Conservation (phyloP, 371 early-diverging fungal species). For the Basidiobolus meristosporus region DNA sequence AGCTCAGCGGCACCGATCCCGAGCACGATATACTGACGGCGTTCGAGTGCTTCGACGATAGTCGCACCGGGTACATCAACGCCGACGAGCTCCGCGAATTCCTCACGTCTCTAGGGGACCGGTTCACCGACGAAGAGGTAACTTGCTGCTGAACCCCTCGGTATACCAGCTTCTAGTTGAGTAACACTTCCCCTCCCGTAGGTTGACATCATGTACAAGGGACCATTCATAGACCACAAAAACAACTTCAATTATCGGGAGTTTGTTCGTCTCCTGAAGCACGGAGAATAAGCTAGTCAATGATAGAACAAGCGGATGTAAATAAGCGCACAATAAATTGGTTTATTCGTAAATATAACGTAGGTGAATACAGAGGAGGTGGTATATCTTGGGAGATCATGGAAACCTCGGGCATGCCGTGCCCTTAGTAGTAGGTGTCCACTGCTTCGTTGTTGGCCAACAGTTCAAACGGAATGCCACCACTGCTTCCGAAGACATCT, state of each 20-base stretch:
- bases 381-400: too few species aligned
- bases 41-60: constrained; percentile 77
- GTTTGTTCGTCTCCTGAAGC: constrained; percentile 81
- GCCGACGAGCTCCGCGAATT: constrained; percentile 61
- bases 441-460: too few species aligned
- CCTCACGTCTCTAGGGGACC: constrained; percentile 79
- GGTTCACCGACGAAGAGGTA: constrained; percentile 81
- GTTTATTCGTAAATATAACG: too few species aligned
- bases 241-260: constrained; percentile 79
- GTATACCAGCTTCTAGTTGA: too few species aligned
- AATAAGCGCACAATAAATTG: too few species aligned
- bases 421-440: too few species aligned
- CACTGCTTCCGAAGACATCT: too few species aligned
- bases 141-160: neutral
- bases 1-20: constrained; percentile 70
- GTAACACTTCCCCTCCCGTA: constrained; percentile 5
- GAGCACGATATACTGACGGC: constrained; percentile 72
- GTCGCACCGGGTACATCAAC: constrained; percentile 58
- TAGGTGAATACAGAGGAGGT: too few species aligned
- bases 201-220: constrained; percentile 89
- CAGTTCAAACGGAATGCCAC: too few species aligned
- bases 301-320: neutral
- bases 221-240: constrained; percentile 56
- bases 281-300: constrained; percentile 49
- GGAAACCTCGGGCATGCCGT: too few species aligned